A percentile compares a stretch with the other conserved stretches of the same genome.
These are phyloP conservation scores for Schoenoplectus tabernaemontani DNA, from an alignment of 202 grass and related monocot genomes.

Conservation along the genomic window DNA sequence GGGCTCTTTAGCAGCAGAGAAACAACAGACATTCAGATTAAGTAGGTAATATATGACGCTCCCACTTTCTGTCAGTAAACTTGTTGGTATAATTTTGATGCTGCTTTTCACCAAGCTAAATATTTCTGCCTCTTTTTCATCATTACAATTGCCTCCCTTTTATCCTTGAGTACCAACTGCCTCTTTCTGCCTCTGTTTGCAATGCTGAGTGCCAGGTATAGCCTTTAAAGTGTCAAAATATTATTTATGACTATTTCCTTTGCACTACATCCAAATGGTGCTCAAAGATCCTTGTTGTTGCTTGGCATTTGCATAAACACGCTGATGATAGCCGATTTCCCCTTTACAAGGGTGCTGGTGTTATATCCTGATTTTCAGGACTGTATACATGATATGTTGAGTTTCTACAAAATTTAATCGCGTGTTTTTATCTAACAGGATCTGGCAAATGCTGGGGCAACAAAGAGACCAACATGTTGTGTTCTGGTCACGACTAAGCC, in stretches of 20 bases:
- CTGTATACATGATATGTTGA: neutral
- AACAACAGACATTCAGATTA: neutral
- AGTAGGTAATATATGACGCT: neutral
- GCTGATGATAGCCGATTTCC: neutral
- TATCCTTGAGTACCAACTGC: too few relatives aligned
- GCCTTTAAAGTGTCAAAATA: neutral
- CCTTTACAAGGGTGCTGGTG: neutral
- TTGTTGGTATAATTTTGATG: neutral
- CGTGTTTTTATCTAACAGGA: conserved; percentile 30
- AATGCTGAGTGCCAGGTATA: neutral
- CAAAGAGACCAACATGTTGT: conserved; percentile 88
- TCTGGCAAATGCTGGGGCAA: conserved; percentile 61
- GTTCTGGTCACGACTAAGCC: conserved; percentile 64
- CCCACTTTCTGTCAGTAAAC: neutral
- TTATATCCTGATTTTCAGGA: neutral
- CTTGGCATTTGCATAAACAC: neutral
- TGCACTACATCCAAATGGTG: neutral
- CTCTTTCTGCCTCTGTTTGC: neutral
- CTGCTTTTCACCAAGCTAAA: neutral
- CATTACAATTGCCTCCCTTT: too few relatives aligned
- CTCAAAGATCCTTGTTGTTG: neutral
- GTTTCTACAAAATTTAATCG: conserved; percentile 15
- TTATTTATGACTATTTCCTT: neutral
- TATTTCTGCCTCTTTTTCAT: neutral
- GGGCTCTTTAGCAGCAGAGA: too few relatives aligned